These are phyloP conservation scores for Diddensiella santjacobensis DNA, from an alignment of 805 yeast genomes.

Conservation along the genomic window DNA sequence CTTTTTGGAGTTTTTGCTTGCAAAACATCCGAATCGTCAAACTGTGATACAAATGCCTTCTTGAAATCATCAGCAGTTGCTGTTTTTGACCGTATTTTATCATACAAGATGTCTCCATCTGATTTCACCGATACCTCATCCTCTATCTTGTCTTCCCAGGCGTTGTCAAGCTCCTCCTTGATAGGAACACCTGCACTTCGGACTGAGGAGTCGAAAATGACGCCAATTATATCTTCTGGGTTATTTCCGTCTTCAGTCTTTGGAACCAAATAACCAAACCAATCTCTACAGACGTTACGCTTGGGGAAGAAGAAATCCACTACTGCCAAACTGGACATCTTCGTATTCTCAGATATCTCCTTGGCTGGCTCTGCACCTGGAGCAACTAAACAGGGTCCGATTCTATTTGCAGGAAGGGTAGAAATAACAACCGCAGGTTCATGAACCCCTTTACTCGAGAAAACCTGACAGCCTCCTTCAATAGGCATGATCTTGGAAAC, in stretches of 20 bases:
- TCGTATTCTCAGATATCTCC: conserved; percentile 42
- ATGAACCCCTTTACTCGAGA: conserved; percentile 3
- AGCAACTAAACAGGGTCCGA: conserved; percentile 14
- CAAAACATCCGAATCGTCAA: background rate
- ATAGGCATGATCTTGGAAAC: conserved; percentile 16
- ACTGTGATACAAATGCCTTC: background rate
- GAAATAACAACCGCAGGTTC: conserved; percentile 17
- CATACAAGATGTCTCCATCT: too few species aligned
- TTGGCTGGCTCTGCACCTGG: conserved; percentile 12
- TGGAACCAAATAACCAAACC: conserved; percentile 91
- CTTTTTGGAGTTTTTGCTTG: background rate
- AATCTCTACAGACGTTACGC: conserved; percentile 42
- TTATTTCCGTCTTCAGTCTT: conserved; percentile 41
- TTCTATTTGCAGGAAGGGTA: conserved; percentile 20
- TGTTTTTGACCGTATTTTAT: background rate
- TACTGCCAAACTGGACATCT: conserved; percentile 54
- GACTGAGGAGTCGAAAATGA: conserved; percentile 84
- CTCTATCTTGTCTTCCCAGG: too few species aligned
- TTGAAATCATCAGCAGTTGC: background rate
- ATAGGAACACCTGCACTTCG: conserved; percentile 50
- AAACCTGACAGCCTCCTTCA: conserved; percentile 9
- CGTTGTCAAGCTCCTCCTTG: conserved; percentile 6
- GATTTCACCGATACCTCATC: background rate
- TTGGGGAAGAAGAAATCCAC: conserved; percentile 63
- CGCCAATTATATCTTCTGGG: conserved; percentile 66